Evolutionary conservation across 1,284 basidiomycete species (phyloP), one percentile per base, ranked within the genome.

Genomic region (Heterobasidion occidentale): DNA sequence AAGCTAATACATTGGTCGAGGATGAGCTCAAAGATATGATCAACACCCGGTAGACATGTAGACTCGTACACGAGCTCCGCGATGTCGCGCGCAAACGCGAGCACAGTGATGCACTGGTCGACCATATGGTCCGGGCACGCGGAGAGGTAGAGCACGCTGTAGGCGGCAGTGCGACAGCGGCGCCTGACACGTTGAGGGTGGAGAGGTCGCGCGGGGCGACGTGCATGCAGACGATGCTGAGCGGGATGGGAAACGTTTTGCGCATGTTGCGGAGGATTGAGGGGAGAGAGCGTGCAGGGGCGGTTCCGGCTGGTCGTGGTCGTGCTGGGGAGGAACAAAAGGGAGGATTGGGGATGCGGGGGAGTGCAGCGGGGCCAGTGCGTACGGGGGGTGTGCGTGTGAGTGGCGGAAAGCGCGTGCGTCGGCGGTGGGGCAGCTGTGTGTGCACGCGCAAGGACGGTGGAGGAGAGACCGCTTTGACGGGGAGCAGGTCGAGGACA

Each of bases 61-160:
- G 71, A 70, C 14, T 53, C 53, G 7, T 60, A 63, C 9, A 72
- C 67, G 46, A 68, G 62, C 7, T 52, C 54, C 0, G 68, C 70
- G 15, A 70, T 49, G 11, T 61, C 56, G 11, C 66, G 57, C 8
- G 59, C 58, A 0, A 62, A 63, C 1, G 70, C 70, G 9, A 72
- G 62, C 1, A 62, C 53, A 2, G 63, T 58, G 15, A 72, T 56
- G 56, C 70, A 71, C 36, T 61, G 59, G 20, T 68, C 66, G 3
- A 51, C 27, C 17, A 42, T 17, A 27, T 46, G 38, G 11, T 33
- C 44, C 36, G 15, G 14, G 19, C 45, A 17, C 35, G 52, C 38
- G 12, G 55, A 38, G 9, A 69, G 58, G 58, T 71, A 72, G 17
- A 71, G 60, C 14, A 61, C 63, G 1, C 55, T 53, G 1, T 63